Evolutionary conservation across 176 grass and related monocot species (phyloP), one percentile per base, ranked within the genome.

Genomic region (Thalia dealbata): DNA sequence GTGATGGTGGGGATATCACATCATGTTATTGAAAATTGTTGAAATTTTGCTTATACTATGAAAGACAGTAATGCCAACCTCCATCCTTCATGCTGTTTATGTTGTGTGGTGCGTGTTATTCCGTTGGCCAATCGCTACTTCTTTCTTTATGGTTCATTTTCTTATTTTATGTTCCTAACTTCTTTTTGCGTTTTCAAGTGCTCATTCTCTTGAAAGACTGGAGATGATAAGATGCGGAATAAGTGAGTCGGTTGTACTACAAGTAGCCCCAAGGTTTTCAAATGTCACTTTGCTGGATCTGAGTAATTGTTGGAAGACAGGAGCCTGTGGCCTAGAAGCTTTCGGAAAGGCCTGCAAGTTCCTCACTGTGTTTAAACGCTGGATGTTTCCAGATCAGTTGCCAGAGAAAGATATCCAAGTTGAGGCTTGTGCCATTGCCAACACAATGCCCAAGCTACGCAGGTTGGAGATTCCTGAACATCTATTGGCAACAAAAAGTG

Each of bases 221-320:
- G 89, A 97, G 82, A 78, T 97, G 9, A 84, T 87, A 14, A 44
- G 93, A 63, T 92, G 93, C 24, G 84, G 90, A 80, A 92, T 97
- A 79, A 97, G 82, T 42, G 87, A 92, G 73, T 69, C 80, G 12
- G 70, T 84, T 8, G 89, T 97, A 59, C 89, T 92, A 46, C 66
- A 63, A 13, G 81, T 91, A 1, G 90, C 90, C 14, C 90, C 90
- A 9, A 66, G 79, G 35, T 71, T 99, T 1, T 74, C 85, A 1
- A 78, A 82, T 73, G 76, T 99, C 6, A 99, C 95, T 0, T 95
- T 91, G 81, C 78, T 99, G 14, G 95, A 99, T 64, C 35, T 99
- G 27, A 99, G 95, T 74, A 86, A 89, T 81, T 99, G 95, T 78
- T 88, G 76, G 28, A 99, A 95, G 79, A 86, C 93, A 25, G 83